Percentiles rank a stretch among this genome's conserved stretches.
phyloP scores from a whole-genome alignment of 176 grass and related monocot species.

The Typha latifolia region DNA sequence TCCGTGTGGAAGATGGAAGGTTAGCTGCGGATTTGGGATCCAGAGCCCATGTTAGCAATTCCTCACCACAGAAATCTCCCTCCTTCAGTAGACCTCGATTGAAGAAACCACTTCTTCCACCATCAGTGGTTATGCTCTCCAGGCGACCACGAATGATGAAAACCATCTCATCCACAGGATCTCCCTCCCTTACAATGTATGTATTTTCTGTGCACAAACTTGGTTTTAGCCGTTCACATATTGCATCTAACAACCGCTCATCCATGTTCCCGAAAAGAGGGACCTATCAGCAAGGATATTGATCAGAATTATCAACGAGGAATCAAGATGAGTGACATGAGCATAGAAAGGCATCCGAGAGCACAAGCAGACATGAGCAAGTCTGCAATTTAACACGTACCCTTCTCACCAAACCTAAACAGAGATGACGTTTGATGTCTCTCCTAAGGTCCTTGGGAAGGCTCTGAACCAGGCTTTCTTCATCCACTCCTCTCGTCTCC shows the following conservation, averaged over 20 bases:
- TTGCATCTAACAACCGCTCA: constrained; percentile 66
- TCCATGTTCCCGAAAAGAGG: constrained; percentile 78
- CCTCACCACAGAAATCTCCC: constrained; percentile 64
- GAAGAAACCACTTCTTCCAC: constrained; percentile 55
- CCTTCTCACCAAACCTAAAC: constrained; percentile 52
- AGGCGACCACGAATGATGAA: constrained; percentile 61
- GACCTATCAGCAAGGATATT: constrained; percentile 13
- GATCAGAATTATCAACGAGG: neutral
- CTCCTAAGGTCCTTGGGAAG: constrained; percentile 71
- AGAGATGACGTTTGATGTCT: constrained; percentile 84
- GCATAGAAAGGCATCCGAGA: neutral
- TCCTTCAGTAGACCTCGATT: constrained; percentile 41
- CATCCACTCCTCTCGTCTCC: constrained; percentile 59
- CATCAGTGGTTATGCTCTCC: constrained; percentile 62
- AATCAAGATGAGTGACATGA: neutral
- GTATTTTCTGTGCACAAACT: constrained; percentile 45
- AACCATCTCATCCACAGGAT: constrained; percentile 66
- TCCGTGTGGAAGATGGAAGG: constrained; percentile 55
- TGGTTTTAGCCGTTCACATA: constrained; percentile 67
- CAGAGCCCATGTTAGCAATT: constrained; percentile 63
- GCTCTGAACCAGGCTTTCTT: constrained; percentile 56
- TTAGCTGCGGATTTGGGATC: constrained; percentile 48
- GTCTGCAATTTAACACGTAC: constrained; percentile 4
- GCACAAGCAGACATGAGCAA: neutral
- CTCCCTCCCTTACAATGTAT: constrained; percentile 50